A percentile compares a stretch with the other conserved stretches of the same genome.
Conservation (phyloP, 305 asterid species). For the Salvia sclarea region DNA sequence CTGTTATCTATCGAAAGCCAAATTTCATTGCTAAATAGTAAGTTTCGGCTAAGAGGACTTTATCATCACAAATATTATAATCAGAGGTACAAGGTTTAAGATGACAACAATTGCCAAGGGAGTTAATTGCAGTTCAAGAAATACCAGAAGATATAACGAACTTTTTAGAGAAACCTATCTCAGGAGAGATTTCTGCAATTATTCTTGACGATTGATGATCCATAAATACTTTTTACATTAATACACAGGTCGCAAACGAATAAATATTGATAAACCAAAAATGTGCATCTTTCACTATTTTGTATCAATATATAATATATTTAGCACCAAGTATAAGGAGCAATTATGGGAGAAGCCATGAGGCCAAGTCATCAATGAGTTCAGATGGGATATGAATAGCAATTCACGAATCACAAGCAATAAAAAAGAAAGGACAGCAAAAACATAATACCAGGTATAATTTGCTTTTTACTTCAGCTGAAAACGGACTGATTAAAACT, state of each 20-base stretch:
- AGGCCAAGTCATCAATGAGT: neutral
- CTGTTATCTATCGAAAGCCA: neutral
- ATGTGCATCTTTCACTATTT: neutral
- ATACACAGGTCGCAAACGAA: neutral
- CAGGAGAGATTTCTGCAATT: neutral
- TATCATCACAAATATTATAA: neutral
- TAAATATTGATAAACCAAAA: neutral
- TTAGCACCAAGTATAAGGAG: neutral
- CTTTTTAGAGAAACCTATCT: neutral
- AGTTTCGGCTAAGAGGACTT: too few relatives aligned
- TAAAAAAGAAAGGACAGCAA: neutral
- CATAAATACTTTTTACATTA: neutral
- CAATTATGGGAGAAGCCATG: neutral
- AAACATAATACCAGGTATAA: slow-evolving; percentile 41
- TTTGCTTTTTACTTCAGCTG: slow-evolving; percentile 38
- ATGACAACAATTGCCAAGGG: neutral
- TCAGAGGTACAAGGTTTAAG: neutral
- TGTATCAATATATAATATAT: neutral
- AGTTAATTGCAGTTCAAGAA: neutral
- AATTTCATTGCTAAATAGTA: neutral
- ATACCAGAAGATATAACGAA: neutral
- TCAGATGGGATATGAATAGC: neutral
- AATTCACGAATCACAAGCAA: neutral
- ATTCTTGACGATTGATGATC: neutral
- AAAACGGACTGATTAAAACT: neutral